A percentile compares a stretch with the other conserved stretches of the same genome.
These are phyloP conservation scores for Thraustochytrium sp. DNA, from an alignment of 352 stramenopile genomes.

Conservation along the genomic window DNA sequence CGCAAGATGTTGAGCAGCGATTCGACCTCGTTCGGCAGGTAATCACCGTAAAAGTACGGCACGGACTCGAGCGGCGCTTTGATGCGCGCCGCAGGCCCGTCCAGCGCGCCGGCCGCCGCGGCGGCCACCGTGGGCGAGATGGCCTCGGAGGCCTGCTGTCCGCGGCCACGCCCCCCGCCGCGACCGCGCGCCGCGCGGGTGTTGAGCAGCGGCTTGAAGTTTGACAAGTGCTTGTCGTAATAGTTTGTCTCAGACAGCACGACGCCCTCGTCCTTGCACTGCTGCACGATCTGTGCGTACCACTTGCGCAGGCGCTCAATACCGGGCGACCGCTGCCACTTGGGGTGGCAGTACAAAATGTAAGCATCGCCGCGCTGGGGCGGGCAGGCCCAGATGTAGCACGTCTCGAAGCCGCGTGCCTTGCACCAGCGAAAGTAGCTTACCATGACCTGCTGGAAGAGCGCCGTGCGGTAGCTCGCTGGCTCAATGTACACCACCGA, in stretches of 20 bases:
- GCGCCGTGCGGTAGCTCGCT: constrained; percentile 73
- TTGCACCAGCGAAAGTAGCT: constrained; percentile 96
- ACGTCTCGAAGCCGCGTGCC: constrained; percentile 90
- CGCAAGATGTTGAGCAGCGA: constrained; percentile 7
- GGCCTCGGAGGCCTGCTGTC: too few species aligned
- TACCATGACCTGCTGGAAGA: constrained; percentile 98
- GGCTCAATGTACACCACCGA: constrained; percentile 41
- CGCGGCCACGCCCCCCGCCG: not conserved
- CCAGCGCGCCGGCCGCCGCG: too few species aligned
- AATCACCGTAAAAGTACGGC: constrained; percentile 96
- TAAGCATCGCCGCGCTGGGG: constrained; percentile 98
- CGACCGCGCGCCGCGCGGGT: not conserved
- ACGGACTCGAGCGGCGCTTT: not conserved
- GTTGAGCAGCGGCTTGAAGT: constrained; percentile 22
- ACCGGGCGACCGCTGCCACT: constrained; percentile 96
- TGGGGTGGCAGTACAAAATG: constrained; percentile 98
- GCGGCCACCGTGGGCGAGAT: too few species aligned
- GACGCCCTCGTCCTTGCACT: constrained; percentile 74
- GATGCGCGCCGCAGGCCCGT: not conserved
- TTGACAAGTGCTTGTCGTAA: constrained; percentile 77
- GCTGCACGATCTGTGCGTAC: constrained; percentile 82
- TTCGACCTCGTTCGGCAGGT: constrained; percentile 71
- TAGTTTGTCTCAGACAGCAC: constrained; percentile 88
- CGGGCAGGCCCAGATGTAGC: constrained; percentile 98
- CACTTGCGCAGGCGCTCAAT: constrained; percentile 91